Conservation (phyloP, 1,284 basidiomycete genomes). For the Flammula alnicola region DNA sequence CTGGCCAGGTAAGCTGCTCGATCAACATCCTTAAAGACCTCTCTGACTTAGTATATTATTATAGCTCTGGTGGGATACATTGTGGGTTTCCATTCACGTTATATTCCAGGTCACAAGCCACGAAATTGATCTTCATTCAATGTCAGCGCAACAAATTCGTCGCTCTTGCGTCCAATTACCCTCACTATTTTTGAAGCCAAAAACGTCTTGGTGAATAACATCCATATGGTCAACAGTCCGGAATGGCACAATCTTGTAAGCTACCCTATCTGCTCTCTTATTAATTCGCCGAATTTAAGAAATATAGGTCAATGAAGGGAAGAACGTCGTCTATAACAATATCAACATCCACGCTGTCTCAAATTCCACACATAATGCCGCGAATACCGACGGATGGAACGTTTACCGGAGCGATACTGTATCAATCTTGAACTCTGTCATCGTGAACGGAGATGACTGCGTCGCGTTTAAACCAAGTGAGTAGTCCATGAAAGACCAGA, state of each 20-base stretch:
- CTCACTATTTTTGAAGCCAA: conserved; percentile 62
- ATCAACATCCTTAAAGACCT: conserved; percentile 11
- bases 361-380: conserved; percentile 45
- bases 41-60: not conserved
- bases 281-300: conserved; percentile 4
- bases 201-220: conserved; percentile 58
- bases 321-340: conserved; percentile 53
- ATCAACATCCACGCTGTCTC: conserved; percentile 49
- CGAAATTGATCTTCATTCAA: not conserved
- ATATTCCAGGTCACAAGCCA: not conserved
- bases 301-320: conserved; percentile 45
- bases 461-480: conserved; percentile 71
- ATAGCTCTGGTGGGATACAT: conserved; percentile 55
- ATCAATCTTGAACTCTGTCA: conserved; percentile 53
- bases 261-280: not conserved
- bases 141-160: conserved; percentile 46
- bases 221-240: conserved; percentile 50
- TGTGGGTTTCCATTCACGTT: conserved; percentile 40
- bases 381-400: conserved; percentile 70
- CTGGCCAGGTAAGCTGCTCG: conserved; percentile 47
- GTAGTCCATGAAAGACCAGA: conserved; percentile 4
- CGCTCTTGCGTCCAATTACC: conserved; percentile 63
- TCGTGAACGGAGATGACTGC: conserved; percentile 68
- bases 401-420: conserved; percentile 62
- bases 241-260: conserved; percentile 58